Evolutionary conservation across 768 basidiomycete species (phyloP).

Genomic region (Podaxis sp.): DNA sequence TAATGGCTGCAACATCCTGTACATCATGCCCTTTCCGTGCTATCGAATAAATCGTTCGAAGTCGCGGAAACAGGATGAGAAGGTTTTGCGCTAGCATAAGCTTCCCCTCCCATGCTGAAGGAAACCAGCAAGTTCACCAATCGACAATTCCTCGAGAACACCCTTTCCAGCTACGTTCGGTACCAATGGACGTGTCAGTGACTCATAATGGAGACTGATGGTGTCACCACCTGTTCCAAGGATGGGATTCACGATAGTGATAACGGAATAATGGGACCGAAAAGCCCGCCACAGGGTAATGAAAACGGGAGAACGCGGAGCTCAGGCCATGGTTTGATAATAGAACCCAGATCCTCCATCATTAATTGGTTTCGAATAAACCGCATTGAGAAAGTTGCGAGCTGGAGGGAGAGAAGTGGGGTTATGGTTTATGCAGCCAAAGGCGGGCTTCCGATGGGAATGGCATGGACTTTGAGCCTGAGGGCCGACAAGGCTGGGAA

Average conservation of each 20-base stretch:
- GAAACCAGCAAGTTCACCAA: not conserved
- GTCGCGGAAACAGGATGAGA: not conserved
- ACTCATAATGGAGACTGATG: not conserved
- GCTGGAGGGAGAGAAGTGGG: too few species aligned
- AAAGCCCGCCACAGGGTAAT: not conserved
- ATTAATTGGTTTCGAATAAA: too few species aligned
- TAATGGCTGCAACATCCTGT: not conserved
- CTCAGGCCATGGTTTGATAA: too few species aligned
- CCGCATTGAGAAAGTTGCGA: too few species aligned
- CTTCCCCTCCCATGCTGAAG: not conserved
- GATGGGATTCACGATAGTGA: not conserved
- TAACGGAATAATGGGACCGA: not conserved
- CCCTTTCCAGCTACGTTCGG: not conserved
- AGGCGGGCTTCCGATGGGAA: too few species aligned
- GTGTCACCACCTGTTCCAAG: not conserved
- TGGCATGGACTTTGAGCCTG: too few species aligned
- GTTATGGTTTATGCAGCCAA: too few species aligned
- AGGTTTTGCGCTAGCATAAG: not conserved
- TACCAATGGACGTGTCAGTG: not conserved
- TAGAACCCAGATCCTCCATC: too few species aligned
- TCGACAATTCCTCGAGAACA: not conserved
- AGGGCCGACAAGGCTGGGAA: too few species aligned
- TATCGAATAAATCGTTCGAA: not conserved
- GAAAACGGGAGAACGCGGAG: too few species aligned
- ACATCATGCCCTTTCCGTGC: not conserved